These are phyloP conservation scores for Smittium culicis DNA, from an alignment of 371 early-diverging fungal species.

Conservation along the genomic window DNA sequence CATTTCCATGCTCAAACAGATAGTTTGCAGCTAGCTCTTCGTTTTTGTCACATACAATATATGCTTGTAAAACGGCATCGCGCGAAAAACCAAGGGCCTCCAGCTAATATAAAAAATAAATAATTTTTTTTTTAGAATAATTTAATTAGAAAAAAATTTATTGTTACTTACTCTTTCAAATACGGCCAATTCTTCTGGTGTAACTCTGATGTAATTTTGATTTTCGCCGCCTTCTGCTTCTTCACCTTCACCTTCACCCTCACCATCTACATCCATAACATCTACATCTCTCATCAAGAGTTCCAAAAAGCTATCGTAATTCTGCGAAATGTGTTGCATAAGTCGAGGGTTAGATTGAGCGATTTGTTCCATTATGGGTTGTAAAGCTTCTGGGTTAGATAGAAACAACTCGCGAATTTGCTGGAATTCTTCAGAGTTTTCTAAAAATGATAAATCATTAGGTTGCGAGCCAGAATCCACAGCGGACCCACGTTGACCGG, in stretches of 20 bases:
- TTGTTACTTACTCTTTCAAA: slow-evolving; percentile 52
- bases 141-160: too few species aligned
- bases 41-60: slow-evolving; percentile 92
- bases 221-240: slow-evolving; percentile 35
- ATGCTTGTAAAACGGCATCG: slow-evolving; percentile 73
- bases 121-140: too few species aligned
- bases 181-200: slow-evolving; percentile 80
- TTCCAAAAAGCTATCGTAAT: slow-evolving; percentile 69
- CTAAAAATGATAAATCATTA: slow-evolving; percentile 29
- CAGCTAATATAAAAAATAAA: slow-evolving; percentile 30
- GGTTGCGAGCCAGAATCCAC: too few species aligned
- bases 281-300: slow-evolving; percentile 35
- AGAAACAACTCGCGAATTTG: slow-evolving; percentile 77
- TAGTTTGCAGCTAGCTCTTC: slow-evolving; percentile 95
- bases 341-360: slow-evolving; percentile 75
- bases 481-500: slow-evolving; percentile 12
- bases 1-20: slow-evolving; percentile 64
- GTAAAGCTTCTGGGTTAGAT: slow-evolving; percentile 71
- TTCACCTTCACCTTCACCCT: slow-evolving; percentile 25
- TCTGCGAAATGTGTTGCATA: slow-evolving; percentile 53
- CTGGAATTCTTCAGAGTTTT: slow-evolving; percentile 76
- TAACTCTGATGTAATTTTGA: slow-evolving; percentile 59
- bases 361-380: slow-evolving; percentile 71
- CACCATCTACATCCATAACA: slow-evolving; percentile 12
- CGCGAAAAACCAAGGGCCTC: slow-evolving; percentile 81